phyloP scores from a whole-genome alignment of 2,329 filamentous ascomycete species.

The Fusarium sp. region DNA sequence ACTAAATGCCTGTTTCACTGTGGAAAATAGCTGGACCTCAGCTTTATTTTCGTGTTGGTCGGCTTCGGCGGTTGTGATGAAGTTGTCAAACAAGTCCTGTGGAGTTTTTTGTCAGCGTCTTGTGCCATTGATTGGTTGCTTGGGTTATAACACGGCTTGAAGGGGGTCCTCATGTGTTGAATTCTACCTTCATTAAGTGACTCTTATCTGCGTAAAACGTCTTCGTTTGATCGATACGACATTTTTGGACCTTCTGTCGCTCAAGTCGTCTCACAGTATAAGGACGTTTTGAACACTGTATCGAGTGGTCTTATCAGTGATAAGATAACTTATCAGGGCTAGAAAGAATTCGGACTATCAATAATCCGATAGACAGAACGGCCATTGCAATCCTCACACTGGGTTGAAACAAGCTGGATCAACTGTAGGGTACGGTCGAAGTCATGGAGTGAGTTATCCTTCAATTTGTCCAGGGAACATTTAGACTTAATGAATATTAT shows the following conservation, averaged over 20 bases:
- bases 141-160: neutral
- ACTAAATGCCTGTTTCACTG: neutral
- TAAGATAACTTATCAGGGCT: neutral
- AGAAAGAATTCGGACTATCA: too few species aligned
- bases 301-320: neutral
- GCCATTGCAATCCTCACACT: neutral
- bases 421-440: neutral
- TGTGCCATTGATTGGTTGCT: neutral
- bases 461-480: too few species aligned
- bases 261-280: too few species aligned
- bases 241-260: too few species aligned
- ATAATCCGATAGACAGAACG: too few species aligned
- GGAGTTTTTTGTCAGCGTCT: neutral
- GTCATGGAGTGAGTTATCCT: too few species aligned
- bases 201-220: too few species aligned
- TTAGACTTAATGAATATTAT: too few species aligned
- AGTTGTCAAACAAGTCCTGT: neutral
- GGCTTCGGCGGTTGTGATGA: neutral
- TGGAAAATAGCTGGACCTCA: neutral
- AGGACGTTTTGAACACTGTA: fast-evolving
- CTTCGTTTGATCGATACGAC: too few species aligned
- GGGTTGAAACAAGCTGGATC: fast-evolving
- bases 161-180: neutral
- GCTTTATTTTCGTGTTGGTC: neutral
- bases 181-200: too few species aligned